Base-by-base conservation (phyloP, 805 yeast species). In the Candida fluviatilis region DNA sequence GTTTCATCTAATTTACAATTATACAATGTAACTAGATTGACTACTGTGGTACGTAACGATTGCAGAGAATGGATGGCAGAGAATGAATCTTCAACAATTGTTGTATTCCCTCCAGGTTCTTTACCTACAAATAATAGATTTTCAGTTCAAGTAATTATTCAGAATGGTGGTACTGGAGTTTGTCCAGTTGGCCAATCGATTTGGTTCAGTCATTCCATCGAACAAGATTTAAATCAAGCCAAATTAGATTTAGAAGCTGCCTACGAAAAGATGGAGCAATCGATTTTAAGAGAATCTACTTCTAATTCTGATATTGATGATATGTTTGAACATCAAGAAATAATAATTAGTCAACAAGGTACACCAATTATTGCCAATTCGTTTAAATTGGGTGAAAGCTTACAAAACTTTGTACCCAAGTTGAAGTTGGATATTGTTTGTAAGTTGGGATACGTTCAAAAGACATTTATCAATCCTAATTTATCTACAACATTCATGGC, bases 21-120 rank as follows among this genome's bases (percentile, higher is more conserved):
- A 18, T 76, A 67, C 51, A 80, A 80, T 50, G 71, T 85, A 24
- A 82, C 89, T 36, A 76, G 96, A 48, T 62, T 91, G 58, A 78
- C 85, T 4, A 84, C 91, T 8, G 77, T 88, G 31, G 97, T 90
- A 16, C 82, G 83, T 47, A 85, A 85, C 54, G 84, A 84, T 46
- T 91, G 98, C 66, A 75, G 73, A 36, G 95, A 89, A 65, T 91
- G 98, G 98, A 84, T 90, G 66, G 75, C 80, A 11, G 89, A 84
- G 35, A 80, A 79, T 35, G 98, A 91, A 65, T 73, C 80, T 32
- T 82, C 91, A 0, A 85, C 96, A 0, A 72, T 90, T 24, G 95
- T 91, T 21, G 95, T 89, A 1, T 91, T 93, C 71, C 98, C 99
- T 14, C 90, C 95, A 13, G 76, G 77, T 13, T 80, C 95, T 1